phyloP scores from a whole-genome alignment of 352 stramenopile genomes.

The Phytophthora meadii region DNA sequence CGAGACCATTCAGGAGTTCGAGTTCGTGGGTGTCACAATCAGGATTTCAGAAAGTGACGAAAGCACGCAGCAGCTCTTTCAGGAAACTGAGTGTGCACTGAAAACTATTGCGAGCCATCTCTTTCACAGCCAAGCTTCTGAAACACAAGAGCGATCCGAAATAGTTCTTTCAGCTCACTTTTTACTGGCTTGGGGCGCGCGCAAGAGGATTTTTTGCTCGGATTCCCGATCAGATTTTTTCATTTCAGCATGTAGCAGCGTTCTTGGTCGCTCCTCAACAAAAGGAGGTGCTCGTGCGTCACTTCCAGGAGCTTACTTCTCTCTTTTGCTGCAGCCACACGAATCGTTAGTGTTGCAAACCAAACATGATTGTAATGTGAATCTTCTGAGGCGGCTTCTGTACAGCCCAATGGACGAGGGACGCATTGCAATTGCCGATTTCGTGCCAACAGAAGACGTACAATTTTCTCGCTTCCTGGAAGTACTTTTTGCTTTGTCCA shows the following conservation, averaged over 20 bases:
- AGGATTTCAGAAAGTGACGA: slow-evolving; percentile 23
- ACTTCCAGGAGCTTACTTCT: slow-evolving; percentile 31
- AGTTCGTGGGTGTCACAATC: slow-evolving; percentile 44
- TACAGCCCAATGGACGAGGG: slow-evolving; percentile 45
- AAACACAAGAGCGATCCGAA: slow-evolving; percentile 23
- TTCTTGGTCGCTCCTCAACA: slow-evolving; percentile 1
- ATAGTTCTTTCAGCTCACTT: slow-evolving; percentile 44
- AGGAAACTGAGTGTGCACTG: slow-evolving; percentile 33
- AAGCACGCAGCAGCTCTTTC: slow-evolving; percentile 30
- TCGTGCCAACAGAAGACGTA: slow-evolving; percentile 38
- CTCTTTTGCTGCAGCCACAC: slow-evolving; percentile 15
- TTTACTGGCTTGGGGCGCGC: slow-evolving; percentile 49
- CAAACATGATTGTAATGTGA: slow-evolving; percentile 39
- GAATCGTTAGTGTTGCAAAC: slow-evolving; percentile 25
- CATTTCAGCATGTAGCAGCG: slow-evolving; percentile 21
- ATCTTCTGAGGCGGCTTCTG: slow-evolving; percentile 39
- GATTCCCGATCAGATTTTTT: slow-evolving; percentile 31
- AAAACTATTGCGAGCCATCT: slow-evolving; percentile 15
- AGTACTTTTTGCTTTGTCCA: slow-evolving; percentile 41
- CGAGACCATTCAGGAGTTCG: slow-evolving; percentile 46
- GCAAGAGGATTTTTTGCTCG: slow-evolving; percentile 45
- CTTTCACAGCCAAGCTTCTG: slow-evolving; percentile 12
- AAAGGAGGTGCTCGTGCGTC: background rate
- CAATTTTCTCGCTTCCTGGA: slow-evolving; percentile 43
- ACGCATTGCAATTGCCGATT: slow-evolving; percentile 45